A percentile compares a stretch with the other conserved stretches of the same genome.
phyloP scores from a whole-genome alignment of 2,329 filamentous ascomycete species.

The Scedosporium aurantiacum region DNA sequence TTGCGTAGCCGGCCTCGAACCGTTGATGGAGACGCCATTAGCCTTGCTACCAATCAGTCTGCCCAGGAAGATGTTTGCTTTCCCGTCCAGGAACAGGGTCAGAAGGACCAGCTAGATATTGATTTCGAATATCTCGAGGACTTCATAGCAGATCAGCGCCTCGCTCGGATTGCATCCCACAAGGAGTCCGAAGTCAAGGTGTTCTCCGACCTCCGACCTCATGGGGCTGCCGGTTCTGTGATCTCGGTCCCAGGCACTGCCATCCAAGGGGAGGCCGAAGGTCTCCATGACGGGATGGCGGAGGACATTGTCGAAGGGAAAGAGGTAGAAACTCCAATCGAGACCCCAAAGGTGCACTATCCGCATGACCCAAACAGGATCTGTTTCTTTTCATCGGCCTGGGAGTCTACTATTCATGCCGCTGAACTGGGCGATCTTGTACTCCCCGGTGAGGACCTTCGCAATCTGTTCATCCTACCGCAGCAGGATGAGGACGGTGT shows the following conservation, averaged over 20 bases:
- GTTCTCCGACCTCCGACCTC: constrained; percentile 51
- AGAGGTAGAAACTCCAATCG: constrained; percentile 10
- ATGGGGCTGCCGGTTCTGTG: constrained; percentile 9
- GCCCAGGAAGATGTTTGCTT: constrained; percentile 87
- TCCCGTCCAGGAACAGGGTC: constrained; percentile 57
- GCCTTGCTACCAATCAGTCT: constrained; percentile 54
- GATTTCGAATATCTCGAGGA: constrained; percentile 93
- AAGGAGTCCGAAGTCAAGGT: constrained; percentile 36
- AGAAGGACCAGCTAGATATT: constrained; percentile 66
- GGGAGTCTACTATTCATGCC: constrained; percentile 87
- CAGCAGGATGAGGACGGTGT: constrained; percentile 56
- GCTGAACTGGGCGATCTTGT: constrained; percentile 79
- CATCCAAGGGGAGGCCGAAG: constrained; percentile 45
- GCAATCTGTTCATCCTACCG: constrained; percentile 67
- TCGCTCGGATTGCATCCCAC: constrained; percentile 36
- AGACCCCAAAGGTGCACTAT: constrained; percentile 15
- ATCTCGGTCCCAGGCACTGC: constrained; percentile 23
- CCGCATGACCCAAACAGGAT: constrained; percentile 64
- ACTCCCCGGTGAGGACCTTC: constrained; percentile 79
- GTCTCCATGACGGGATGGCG: constrained; percentile 31
- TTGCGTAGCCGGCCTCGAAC: constrained; percentile 46
- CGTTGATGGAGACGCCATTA: constrained; percentile 50
- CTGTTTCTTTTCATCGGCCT: constrained; percentile 93
- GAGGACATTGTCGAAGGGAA: constrained; percentile 24
- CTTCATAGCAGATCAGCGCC: constrained; percentile 60